A percentile compares a stretch with the other conserved stretches of the same genome.
phyloP scores from a whole-genome alignment of 352 stramenopile genomes.

The Pilasporangium apinafurcum region DNA sequence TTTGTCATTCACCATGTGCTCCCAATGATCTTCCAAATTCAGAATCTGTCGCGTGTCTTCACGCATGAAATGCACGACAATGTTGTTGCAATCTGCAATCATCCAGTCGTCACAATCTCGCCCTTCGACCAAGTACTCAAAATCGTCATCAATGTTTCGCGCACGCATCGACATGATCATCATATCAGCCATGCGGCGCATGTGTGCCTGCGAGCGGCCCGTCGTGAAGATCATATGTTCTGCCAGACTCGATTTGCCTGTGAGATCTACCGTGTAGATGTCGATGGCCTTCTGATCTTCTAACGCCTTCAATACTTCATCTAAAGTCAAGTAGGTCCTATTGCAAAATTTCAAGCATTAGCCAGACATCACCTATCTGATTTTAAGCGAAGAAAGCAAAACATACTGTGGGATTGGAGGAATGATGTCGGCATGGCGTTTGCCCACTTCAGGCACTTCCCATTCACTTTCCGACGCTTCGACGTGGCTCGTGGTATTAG shows the following conservation, averaged over 20 bases:
- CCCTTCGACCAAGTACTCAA: conserved; percentile 80
- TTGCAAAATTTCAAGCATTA: not conserved
- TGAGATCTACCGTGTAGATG: conserved; percentile 68
- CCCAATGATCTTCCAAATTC: conserved; percentile 74
- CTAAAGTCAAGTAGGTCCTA: conserved; percentile 65
- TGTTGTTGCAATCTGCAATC: conserved; percentile 88
- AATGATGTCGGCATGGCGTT: conserved; percentile 76
- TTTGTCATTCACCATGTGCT: conserved; percentile 82
- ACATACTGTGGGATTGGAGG: conserved; percentile 34
- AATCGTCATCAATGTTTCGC: conserved; percentile 55
- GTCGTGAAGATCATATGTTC: conserved; percentile 90
- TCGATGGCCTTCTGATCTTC: conserved; percentile 73
- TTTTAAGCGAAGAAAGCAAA: not conserved
- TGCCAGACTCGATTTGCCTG: conserved; percentile 73
- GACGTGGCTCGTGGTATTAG: conserved; percentile 4
- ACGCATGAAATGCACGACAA: conserved; percentile 87
- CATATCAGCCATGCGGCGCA: conserved; percentile 86
- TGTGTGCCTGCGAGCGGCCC: conserved; percentile 72
- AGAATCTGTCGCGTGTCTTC: conserved; percentile 70
- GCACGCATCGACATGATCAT: conserved; percentile 83
- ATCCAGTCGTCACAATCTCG: conserved; percentile 91
- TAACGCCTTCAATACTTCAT: conserved; percentile 58
- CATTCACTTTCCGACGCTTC: conserved; percentile 29
- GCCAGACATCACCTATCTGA: not conserved
- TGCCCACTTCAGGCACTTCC: conserved; percentile 54